Evolutionary conservation across 176 grass and related monocot species (phyloP).

Genomic region (Dendrocalamus sinicus): DNA sequence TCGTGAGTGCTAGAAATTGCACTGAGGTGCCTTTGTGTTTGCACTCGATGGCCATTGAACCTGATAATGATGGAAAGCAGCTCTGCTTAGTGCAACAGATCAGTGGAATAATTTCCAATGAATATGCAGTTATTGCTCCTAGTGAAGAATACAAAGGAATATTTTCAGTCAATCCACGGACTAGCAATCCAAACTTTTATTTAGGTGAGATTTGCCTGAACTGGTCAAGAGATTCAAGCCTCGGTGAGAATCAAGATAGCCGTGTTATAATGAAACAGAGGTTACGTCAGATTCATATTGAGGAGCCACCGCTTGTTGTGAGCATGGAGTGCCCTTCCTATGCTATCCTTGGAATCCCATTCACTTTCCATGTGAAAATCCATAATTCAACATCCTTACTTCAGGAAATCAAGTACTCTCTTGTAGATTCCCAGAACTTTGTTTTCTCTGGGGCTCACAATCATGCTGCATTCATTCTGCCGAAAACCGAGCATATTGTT

Average conservation of each 20-base stretch:
- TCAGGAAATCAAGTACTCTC: conserved; percentile 93
- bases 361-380: conserved; percentile 85
- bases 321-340: conserved; percentile 85
- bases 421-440: conserved; percentile 92
- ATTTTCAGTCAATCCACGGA: conserved; percentile 72
- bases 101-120: conserved; percentile 60
- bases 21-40: conserved; percentile 77
- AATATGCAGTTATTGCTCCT: conserved; percentile 59
- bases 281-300: conserved; percentile 66
- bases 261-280: conserved; percentile 60
- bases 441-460: conserved; percentile 92
- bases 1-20: conserved; percentile 80
- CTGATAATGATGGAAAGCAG: conserved; percentile 44
- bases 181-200: conserved; percentile 47
- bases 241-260: conserved; percentile 51
- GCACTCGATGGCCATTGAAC: conserved; percentile 60
- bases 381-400: conserved; percentile 82
- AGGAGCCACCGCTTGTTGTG: conserved; percentile 82
- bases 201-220: conserved; percentile 73
- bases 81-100: conserved; percentile 63
- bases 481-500: conserved; percentile 67
- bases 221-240: conserved; percentile 76
- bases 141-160: conserved; percentile 82
- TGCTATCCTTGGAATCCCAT: conserved; percentile 77
- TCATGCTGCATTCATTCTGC: conserved; percentile 74